Conservation (phyloP, 1,139 yeast species). For the Yamadazyma atlantica region DNA sequence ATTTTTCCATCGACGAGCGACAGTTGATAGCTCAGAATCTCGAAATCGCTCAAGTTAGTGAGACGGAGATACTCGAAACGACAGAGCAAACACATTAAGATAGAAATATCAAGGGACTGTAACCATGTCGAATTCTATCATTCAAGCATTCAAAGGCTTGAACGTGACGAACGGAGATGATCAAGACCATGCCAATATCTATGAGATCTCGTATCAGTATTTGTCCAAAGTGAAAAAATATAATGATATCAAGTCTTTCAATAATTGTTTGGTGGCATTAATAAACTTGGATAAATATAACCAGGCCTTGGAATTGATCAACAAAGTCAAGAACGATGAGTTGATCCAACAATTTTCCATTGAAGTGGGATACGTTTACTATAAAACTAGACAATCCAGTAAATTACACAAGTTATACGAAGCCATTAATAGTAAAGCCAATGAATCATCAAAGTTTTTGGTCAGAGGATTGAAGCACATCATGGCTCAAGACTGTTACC, state of each 20-base stretch:
- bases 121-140: slow-evolving; percentile 41
- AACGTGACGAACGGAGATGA: slow-evolving; percentile 29
- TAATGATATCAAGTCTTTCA: slow-evolving; percentile 53
- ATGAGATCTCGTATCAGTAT: slow-evolving; percentile 14
- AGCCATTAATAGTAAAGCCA: slow-evolving; percentile 20
- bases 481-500: slow-evolving; percentile 80
- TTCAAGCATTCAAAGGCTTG: slow-evolving; percentile 44
- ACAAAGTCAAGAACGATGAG: slow-evolving; percentile 34
- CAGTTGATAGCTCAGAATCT: too few relatives aligned
- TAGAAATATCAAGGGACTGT: too few relatives aligned
- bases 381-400: slow-evolving; percentile 55
- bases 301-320: slow-evolving; percentile 51
- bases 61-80: background rate
- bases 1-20: slow-evolving; percentile 11
- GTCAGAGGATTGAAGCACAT: slow-evolving; percentile 65
- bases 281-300: slow-evolving; percentile 71
- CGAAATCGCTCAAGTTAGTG: too few relatives aligned
- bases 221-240: slow-evolving; percentile 33
- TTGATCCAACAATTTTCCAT: slow-evolving; percentile 38
- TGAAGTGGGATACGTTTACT: slow-evolving; percentile 70
- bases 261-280: slow-evolving; percentile 64
- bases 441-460: slow-evolving; percentile 21
- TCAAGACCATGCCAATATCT: slow-evolving; percentile 39
- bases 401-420: slow-evolving; percentile 43
- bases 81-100: too few relatives aligned